Percentiles rank a stretch among this genome's conserved stretches.
Conservation (phyloP, 768 basidiomycete genomes). For the Mycena kentingensis region DNA sequence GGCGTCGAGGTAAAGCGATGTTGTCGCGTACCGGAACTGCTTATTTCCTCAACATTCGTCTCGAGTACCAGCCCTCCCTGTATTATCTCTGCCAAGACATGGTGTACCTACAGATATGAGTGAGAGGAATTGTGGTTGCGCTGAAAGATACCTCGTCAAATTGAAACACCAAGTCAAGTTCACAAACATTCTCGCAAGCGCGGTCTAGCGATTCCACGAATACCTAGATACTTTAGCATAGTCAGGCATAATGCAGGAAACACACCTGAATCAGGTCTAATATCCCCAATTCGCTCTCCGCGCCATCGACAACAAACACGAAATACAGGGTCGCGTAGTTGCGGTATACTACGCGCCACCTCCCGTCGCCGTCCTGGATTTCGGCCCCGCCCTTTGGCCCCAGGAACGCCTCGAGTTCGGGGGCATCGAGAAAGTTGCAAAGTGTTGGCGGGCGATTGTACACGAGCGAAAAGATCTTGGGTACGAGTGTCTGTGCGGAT, state of each 20-base stretch:
- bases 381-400: constrained; percentile 54
- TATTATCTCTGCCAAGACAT: constrained; percentile 93
- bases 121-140: neutral
- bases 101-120: constrained; percentile 72
- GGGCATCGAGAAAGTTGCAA: constrained; percentile 97
- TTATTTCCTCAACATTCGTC: constrained; percentile 89
- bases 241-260: constrained; percentile 4
- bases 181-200: constrained; percentile 97
- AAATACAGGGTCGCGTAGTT: constrained; percentile 97
- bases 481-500: constrained; percentile 67
- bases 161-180: constrained; percentile 96
- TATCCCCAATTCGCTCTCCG: constrained; percentile 96
- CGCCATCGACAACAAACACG: constrained; percentile 93
- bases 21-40: constrained; percentile 56
- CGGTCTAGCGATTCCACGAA: constrained; percentile 96
- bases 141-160: constrained; percentile 81
- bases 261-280: constrained; percentile 94
- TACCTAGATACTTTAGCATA: constrained; percentile 56
- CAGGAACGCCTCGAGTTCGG: constrained; percentile 77
- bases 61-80: constrained; percentile 96
- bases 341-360: constrained; percentile 88
- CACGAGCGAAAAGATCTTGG: constrained; percentile 89
- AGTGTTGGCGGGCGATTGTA: constrained; percentile 77
- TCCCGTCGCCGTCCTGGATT: constrained; percentile 59
- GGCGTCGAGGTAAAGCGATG: constrained; percentile 7